A percentile compares a stretch with the other conserved stretches of the same genome.
Conservation (phyloP, 1,284 basidiomycete genomes). For the Phylloboletellus chloephorus region DNA sequence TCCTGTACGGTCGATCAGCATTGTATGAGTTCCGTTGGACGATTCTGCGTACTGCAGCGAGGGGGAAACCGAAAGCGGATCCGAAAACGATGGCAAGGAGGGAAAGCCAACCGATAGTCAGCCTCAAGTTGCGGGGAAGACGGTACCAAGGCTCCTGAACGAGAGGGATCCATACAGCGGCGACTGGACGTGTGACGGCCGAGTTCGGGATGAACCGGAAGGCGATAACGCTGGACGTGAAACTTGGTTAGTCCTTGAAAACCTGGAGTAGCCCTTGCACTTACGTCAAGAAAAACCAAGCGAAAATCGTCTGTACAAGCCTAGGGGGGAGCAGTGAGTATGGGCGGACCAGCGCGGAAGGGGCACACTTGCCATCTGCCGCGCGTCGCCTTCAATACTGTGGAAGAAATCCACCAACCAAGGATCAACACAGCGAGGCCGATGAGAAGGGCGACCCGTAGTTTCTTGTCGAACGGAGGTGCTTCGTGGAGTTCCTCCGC, state of each 20-base stretch:
- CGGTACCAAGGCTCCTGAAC: constrained; percentile 66
- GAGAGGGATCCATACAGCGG: constrained; percentile 58
- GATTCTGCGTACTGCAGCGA: constrained; percentile 44
- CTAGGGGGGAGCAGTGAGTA: constrained; percentile 28
- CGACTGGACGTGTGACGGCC: constrained; percentile 59
- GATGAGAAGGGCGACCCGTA: constrained; percentile 43
- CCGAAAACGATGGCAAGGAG: constrained; percentile 74
- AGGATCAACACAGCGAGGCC: constrained; percentile 57
- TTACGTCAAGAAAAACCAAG: constrained; percentile 73
- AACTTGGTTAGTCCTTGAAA: background rate
- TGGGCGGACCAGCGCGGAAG: constrained; percentile 2
- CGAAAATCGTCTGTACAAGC: constrained; percentile 74
- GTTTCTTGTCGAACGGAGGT: constrained; percentile 23
- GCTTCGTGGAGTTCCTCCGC: constrained; percentile 15
- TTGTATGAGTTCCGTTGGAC: background rate
- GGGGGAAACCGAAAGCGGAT: constrained; percentile 74
- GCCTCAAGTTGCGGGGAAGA: constrained; percentile 52
- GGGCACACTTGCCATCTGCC: constrained; percentile 54
- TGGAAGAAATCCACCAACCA: constrained; percentile 79
- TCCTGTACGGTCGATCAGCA: constrained; percentile 37
- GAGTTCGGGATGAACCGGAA: constrained; percentile 75
- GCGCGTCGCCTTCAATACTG: constrained; percentile 59
- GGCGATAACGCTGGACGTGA: constrained; percentile 57
- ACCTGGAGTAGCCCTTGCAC: constrained; percentile 20
- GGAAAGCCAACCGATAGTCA: constrained; percentile 66